Evolutionary conservation across 306 rosid species (phyloP).

Genomic region (Cucumis cinereus): DNA sequence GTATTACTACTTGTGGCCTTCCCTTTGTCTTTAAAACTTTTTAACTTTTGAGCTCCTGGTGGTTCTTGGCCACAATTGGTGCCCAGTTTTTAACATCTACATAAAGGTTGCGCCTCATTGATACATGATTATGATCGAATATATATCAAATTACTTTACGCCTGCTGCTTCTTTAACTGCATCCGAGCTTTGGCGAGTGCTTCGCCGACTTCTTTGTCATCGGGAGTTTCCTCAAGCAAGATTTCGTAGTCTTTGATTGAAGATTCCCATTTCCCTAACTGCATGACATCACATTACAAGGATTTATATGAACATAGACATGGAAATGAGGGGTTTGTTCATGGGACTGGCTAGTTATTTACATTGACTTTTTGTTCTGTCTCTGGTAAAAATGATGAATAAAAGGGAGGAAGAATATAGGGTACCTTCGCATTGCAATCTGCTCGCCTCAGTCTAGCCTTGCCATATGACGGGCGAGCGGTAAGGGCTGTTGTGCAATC

Average conservation of each 20-base stretch:
- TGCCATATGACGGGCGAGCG: conserved; percentile 54
- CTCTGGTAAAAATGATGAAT: neutral
- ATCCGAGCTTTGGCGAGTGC: conserved; percentile 39
- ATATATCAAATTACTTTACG: neutral
- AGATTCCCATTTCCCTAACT: conserved; percentile 77
- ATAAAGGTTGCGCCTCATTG: neutral
- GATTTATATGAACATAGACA: neutral
- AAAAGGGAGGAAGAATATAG: neutral
- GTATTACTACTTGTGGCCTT: neutral
- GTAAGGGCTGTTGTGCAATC: conserved; percentile 61
- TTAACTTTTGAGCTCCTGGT: neutral
- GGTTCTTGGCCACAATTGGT: neutral
- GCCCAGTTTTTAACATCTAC: neutral
- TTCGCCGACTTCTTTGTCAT: conserved; percentile 31
- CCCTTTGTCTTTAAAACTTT: neutral
- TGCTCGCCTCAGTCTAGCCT: conserved; percentile 80
- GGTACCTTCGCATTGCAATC: conserved; percentile 75
- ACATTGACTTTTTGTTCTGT: no score
- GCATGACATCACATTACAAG: conserved; percentile 2
- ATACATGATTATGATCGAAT: neutral
- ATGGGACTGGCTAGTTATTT: neutral
- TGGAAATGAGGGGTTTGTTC: neutral
- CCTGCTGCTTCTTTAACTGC: conserved; percentile 27
- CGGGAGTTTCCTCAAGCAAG: conserved; percentile 37
- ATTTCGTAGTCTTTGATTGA: conserved; percentile 60